A percentile compares a stretch with the other conserved stretches of the same genome.
Evolutionary conservation across 108 stramenopile species (phyloP).

Genomic region (Conticribra guillardii): DNA sequence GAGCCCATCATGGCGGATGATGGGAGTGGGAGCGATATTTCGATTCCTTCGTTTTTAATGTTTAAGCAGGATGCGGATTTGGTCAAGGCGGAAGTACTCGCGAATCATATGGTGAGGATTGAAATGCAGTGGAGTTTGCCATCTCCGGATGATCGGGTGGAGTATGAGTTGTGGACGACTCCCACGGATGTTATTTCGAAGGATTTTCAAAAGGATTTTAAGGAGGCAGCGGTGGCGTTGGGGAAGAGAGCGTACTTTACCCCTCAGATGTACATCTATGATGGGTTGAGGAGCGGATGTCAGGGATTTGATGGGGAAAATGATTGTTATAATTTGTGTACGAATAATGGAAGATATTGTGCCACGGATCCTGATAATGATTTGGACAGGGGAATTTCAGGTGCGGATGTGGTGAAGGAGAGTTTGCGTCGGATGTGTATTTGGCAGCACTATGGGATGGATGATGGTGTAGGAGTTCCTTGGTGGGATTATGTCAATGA

Average conservation of each 20-base stretch:
- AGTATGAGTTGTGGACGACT: slow-evolving; percentile 88
- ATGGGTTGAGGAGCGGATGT: slow-evolving; percentile 78
- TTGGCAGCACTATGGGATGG: slow-evolving; percentile 68
- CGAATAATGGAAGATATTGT: slow-evolving; percentile 94
- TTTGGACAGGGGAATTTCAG: slow-evolving; percentile 69
- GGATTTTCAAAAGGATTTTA: slow-evolving; percentile 81
- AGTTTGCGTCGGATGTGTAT: slow-evolving; percentile 86
- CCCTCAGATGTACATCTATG: slow-evolving; percentile 89
- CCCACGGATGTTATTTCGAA: slow-evolving; percentile 67
- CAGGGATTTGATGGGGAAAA: slow-evolving; percentile 49
- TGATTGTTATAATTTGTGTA: slow-evolving; percentile 84
- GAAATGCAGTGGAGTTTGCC: slow-evolving; percentile 91
- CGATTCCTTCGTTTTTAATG: slow-evolving; percentile 88
- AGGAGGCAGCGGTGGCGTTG: slow-evolving; percentile 67
- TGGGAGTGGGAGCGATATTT: slow-evolving; percentile 90
- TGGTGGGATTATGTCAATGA: slow-evolving; percentile 93
- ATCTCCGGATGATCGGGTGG: slow-evolving; percentile 84
- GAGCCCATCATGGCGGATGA: slow-evolving; percentile 99
- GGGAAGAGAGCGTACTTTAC: slow-evolving; percentile 85
- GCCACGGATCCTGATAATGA: slow-evolving; percentile 87
- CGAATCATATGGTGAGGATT: slow-evolving; percentile 66
- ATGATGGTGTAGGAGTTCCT: slow-evolving; percentile 68
- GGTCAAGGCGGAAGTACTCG: slow-evolving; percentile 61
- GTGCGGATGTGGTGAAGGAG: slow-evolving; percentile 89
- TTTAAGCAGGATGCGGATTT: slow-evolving; percentile 80